Percentiles rank a stretch among this genome's conserved stretches.
Conservation (phyloP, 495 filamentous ascomycete species). For the Trichoderma orchidacearum region DNA sequence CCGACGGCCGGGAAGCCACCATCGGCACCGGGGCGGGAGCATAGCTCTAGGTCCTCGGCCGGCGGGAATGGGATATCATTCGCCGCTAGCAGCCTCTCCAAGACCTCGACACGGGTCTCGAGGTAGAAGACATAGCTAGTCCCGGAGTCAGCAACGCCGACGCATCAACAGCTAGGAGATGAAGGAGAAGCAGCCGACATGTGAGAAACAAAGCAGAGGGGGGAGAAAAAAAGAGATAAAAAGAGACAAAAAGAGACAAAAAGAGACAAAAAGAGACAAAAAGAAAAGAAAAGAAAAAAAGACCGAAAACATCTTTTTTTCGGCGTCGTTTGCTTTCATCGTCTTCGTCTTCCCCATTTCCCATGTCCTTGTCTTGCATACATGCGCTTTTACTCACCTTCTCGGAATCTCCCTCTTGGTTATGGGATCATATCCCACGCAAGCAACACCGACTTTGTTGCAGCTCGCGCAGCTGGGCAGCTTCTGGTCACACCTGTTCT, state of each 20-base stretch:
- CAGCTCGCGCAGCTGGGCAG: constrained; percentile 82
- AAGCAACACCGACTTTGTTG: constrained; percentile 77
- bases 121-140: constrained; percentile 85
- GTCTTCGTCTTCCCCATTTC: not conserved
- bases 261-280: not conserved
- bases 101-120: constrained; percentile 69
- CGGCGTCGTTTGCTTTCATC: not conserved
- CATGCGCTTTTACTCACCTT: constrained; percentile 33
- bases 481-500: constrained; percentile 89
- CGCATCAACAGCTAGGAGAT: not conserved
- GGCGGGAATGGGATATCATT: constrained; percentile 60
- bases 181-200: not conserved
- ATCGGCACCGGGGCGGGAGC: constrained; percentile 25
- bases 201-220: too few relatives aligned
- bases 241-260: not conserved
- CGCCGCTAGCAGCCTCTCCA: constrained; percentile 62
- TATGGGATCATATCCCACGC: constrained; percentile 91
- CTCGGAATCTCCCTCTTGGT: constrained; percentile 88
- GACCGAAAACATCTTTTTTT: not conserved
- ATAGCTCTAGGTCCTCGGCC: constrained; percentile 65
- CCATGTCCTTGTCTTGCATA: not conserved
- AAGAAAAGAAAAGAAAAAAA: not conserved
- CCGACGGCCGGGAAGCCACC: constrained; percentile 1
- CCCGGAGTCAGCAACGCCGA: constrained; percentile 7
- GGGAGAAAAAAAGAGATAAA: not conserved